A percentile compares a stretch with the other conserved stretches of the same genome.
These are phyloP conservation scores for Vanrija humicola DNA, from an alignment of 1,284 basidiomycete genomes.

Conservation along the genomic window DNA sequence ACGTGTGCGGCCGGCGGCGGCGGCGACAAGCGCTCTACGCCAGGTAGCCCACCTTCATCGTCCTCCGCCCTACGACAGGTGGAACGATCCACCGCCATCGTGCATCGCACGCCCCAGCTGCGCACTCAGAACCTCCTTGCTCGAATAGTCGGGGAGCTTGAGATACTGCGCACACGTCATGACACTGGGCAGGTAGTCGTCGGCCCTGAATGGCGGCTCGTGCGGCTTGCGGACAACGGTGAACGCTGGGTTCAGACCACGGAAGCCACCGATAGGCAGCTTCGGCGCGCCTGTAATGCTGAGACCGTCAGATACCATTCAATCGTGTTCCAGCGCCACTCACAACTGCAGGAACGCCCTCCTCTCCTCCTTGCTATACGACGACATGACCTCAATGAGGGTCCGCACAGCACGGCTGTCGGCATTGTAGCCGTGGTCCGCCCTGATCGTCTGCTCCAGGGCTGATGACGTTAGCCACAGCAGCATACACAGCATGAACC, in stretches of 20 bases:
- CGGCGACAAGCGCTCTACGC: no score
- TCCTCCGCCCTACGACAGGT: constrained; percentile 64
- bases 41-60: no score
- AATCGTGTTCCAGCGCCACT: constrained; percentile 6
- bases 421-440: constrained; percentile 95
- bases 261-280: constrained; percentile 92
- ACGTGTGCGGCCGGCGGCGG: no score
- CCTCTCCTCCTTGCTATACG: constrained; percentile 67
- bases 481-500: background rate
- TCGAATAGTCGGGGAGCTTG: constrained; percentile 89
- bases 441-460: constrained; percentile 85
- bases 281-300: constrained; percentile 89
- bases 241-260: constrained; percentile 85
- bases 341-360: constrained; percentile 87
- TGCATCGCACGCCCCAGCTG: constrained; percentile 76
- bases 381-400: constrained; percentile 79
- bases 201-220: constrained; percentile 80
- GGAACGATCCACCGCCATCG: constrained; percentile 92
- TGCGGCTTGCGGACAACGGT: constrained; percentile 97
- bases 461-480: constrained; percentile 52
- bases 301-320: background rate
- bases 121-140: constrained; percentile 71
- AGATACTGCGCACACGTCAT: constrained; percentile 57
- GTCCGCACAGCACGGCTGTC: constrained; percentile 87
- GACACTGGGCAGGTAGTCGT: constrained; percentile 89